Percentiles rank a stretch among this genome's conserved stretches.
These are phyloP conservation scores for Crepidotus variabilis DNA, from an alignment of 768 basidiomycete genomes.

Conservation along the genomic window DNA sequence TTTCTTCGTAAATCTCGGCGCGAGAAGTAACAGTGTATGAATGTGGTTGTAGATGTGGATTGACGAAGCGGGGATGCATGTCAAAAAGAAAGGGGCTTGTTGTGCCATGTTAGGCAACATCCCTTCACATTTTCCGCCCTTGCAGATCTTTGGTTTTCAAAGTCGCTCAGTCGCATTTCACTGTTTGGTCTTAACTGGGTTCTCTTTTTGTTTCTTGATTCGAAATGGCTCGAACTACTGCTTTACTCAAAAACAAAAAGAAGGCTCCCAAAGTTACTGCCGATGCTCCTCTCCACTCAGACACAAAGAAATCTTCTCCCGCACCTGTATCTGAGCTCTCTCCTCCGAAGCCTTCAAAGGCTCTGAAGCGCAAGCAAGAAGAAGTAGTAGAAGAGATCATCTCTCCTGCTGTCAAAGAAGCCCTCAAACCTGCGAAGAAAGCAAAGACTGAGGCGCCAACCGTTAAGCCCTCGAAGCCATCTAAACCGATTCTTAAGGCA, in stretches of 20 bases:
- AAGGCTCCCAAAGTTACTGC: conserved; percentile 8
- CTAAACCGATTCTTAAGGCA: not conserved
- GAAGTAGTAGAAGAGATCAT: conserved; percentile 7
- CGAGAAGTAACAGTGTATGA: conserved; percentile 32
- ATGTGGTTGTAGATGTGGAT: conserved; percentile 40
- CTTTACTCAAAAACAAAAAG: conserved; percentile 14
- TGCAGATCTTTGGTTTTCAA: conserved; percentile 3
- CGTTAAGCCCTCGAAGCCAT: conserved; percentile 5
- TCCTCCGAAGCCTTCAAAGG: conserved; percentile 17
- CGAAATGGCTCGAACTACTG: not conserved
- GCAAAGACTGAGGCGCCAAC: conserved; percentile 14
- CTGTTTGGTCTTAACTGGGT: not conserved
- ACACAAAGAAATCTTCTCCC: not conserved
- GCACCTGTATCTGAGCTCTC: conserved; percentile 1
- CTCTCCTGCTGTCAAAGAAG: conserved; percentile 7
- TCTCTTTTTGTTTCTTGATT: not conserved
- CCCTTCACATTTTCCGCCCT: conserved; percentile 15
- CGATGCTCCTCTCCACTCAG: not conserved
- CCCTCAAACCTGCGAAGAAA: conserved; percentile 11
- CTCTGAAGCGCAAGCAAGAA: conserved; percentile 28
- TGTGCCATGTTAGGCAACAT: conserved; percentile 21
- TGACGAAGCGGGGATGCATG: conserved; percentile 38
- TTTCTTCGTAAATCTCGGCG: conserved; percentile 15
- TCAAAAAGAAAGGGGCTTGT: conserved; percentile 22
- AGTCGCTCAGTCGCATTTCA: conserved; percentile 1